Percentiles rank a stretch among this genome's conserved stretches.
These are phyloP conservation scores for Diversispora eburnea DNA, from an alignment of 192 early-diverging fungal genomes.

Conservation along the genomic window DNA sequence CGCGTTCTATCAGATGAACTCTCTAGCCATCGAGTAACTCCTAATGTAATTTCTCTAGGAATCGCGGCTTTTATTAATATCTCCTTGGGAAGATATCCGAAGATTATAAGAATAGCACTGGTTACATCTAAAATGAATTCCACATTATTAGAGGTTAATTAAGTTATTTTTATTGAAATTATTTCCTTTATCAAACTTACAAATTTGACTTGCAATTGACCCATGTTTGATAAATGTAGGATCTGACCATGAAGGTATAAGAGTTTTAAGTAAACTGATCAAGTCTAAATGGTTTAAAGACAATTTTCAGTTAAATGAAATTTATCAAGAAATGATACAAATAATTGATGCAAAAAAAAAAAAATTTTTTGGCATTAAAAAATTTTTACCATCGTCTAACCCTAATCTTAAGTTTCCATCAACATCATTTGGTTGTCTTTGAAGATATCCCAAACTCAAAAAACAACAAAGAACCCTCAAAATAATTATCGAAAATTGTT, in stretches of 20 bases:
- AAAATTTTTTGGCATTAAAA: background rate
- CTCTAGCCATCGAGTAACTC: conserved; percentile 11
- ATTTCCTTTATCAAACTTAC: background rate
- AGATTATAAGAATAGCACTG: conserved; percentile 26
- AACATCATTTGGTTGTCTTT: background rate
- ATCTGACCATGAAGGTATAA: conserved; percentile 23
- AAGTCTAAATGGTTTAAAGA: background rate
- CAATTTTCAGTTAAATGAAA: background rate
- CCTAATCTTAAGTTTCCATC: background rate
- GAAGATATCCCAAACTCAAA: conserved; percentile 8
- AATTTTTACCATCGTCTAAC: conserved; percentile 4
- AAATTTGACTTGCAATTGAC: conserved; percentile 6
- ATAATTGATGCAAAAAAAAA: background rate
- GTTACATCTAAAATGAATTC: conserved; percentile 12
- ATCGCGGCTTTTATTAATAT: conserved; percentile 4
- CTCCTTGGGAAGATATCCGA: conserved; percentile 27
- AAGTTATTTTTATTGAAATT: no score
- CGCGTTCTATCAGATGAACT: conserved; percentile 3
- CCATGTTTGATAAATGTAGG: conserved; percentile 26
- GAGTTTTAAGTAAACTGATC: conserved; percentile 1
- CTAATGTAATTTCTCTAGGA: background rate
- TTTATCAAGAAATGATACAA: background rate
- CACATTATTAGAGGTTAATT: no score
- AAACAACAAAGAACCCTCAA: conserved; percentile 24
- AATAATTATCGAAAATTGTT: conserved; percentile 13